Evolutionary conservation across 2,329 filamentous ascomycete species (phyloP).

Genomic region (Botryosphaeria dothidea): DNA sequence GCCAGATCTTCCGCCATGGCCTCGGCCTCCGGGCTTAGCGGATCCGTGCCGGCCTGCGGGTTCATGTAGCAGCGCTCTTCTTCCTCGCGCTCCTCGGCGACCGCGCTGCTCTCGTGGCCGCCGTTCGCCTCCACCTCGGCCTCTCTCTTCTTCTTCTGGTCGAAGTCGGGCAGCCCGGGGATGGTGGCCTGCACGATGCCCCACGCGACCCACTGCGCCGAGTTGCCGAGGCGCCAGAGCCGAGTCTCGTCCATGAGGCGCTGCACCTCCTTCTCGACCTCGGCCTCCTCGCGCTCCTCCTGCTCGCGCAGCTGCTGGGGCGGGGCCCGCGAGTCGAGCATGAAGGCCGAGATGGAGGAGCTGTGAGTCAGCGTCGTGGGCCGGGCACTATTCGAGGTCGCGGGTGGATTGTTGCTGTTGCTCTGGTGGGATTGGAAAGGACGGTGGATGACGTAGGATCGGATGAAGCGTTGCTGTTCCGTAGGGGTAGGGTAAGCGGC

Average conservation of each 20-base stretch:
- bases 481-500: slow-evolving; percentile 73
- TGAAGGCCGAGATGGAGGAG: slow-evolving; percentile 61
- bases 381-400: slow-evolving; percentile 27
- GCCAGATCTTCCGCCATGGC: slow-evolving; percentile 26
- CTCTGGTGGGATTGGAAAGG: slow-evolving; percentile 37
- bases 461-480: slow-evolving; percentile 82
- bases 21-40: slow-evolving; percentile 21
- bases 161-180: slow-evolving; percentile 64
- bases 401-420: slow-evolving; percentile 35
- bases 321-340: slow-evolving; percentile 65
- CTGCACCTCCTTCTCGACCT: slow-evolving; percentile 66
- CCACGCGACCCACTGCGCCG: slow-evolving; percentile 92
- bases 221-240: slow-evolving; percentile 86
- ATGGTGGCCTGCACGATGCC: slow-evolving; percentile 93
- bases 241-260: slow-evolving; percentile 75
- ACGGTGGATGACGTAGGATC: slow-evolving; percentile 81
- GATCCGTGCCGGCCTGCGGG: slow-evolving; percentile 17
- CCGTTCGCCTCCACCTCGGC: slow-evolving; percentile 1
- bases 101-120: neutral
- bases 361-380: slow-evolving; percentile 33
- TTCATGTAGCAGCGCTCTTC: slow-evolving; percentile 21
- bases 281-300: slow-evolving; percentile 58
- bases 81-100: slow-evolving; percentile 26
- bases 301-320: slow-evolving; percentile 37
- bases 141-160: slow-evolving; percentile 26